Evolutionary conservation across 129 eudicot genomes (phyloP), one percentile per base, ranked within the genome.

Genomic region (Deinandra increscens): DNA sequence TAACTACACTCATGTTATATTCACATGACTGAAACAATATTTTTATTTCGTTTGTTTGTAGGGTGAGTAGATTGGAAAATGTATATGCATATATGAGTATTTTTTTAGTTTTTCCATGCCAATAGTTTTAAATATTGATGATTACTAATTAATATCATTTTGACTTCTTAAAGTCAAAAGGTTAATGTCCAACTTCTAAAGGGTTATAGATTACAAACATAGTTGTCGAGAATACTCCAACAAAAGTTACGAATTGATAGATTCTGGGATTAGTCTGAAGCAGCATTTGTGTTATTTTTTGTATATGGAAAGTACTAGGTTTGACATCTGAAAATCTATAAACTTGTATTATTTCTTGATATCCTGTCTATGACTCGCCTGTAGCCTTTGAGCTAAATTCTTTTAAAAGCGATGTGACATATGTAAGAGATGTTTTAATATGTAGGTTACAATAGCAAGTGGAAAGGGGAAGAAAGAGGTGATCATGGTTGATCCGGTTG

Each of bases 401-500:
- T 22, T 58, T 42, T 31, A 42, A 58, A 59, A 31, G 17, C 17
- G 0, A n/a, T 22, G 23, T 12, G 58, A 8, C 14, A 17, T 15
- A 17, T 15, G 49, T 6, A 69, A 23, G 10, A 9, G 7, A 11
- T 39, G 43, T 44, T 42, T 29, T 55, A 29, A 31, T 19, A 17
- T 76, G 46, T 73, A 91, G 98, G 82, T 80, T 49, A 80, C 96
- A n/a, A 71, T 87, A 38, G 85, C 78, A 17, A 90, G 83, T 76
- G 83, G 74, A 63, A 78, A 49, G 13, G 59, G 66, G 26, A 78
- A 36, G 50, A 88, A 84, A 75, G 95, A 84, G 68, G 90, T 93
- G 66, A 69, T 70, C 31, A 93, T 93, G 99, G 99, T 93, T 68
- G 99, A 93, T 80, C 99, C 99, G 0, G 59, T 76, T 65, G 99